These are phyloP conservation scores for Trichoderma reesei DNA, from an alignment of 495 filamentous ascomycete species.

Conservation along the genomic window DNA sequence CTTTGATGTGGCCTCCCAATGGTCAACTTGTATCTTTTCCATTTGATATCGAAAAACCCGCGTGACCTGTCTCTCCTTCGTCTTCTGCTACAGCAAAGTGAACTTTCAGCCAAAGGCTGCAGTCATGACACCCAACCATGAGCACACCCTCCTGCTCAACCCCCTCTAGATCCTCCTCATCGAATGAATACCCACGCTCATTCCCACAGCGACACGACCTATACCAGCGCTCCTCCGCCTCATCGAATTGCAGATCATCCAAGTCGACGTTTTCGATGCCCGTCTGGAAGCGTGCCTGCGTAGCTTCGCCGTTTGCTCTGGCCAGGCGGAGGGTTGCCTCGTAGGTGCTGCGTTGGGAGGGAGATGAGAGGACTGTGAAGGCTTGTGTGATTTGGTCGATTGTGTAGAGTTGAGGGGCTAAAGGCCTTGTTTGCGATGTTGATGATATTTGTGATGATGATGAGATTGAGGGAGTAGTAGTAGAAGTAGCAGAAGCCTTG, in stretches of 20 bases:
- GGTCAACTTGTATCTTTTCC: not conserved
- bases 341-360: slow-evolving; percentile 50
- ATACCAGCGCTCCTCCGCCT: slow-evolving; percentile 46
- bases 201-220: slow-evolving; percentile 75
- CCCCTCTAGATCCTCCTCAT: slow-evolving; percentile 61
- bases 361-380: slow-evolving; percentile 58
- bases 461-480: slow-evolving; percentile 3
- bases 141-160: slow-evolving; percentile 56
- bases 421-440: not conserved
- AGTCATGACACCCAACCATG: slow-evolving; percentile 67
- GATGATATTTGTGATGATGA: slow-evolving; percentile 3
- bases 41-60: not conserved
- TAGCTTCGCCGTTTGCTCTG: not conserved
- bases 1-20: not conserved
- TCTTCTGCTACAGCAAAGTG: slow-evolving; percentile 56
- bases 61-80: slow-evolving; percentile 32
- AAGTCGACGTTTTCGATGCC: slow-evolving; percentile 76
- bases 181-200: slow-evolving; percentile 56
- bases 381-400: slow-evolving; percentile 75
- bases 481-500: slow-evolving; percentile 36
- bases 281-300: slow-evolving; percentile 40
- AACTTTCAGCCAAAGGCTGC: slow-evolving; percentile 73
- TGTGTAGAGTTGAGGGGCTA: slow-evolving; percentile 20
- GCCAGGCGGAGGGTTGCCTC: slow-evolving; percentile 39
- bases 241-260: slow-evolving; percentile 59